A percentile compares a stretch with the other conserved stretches of the same genome.
Conservation (phyloP, 805 yeast species). For the Candida silvatica region DNA sequence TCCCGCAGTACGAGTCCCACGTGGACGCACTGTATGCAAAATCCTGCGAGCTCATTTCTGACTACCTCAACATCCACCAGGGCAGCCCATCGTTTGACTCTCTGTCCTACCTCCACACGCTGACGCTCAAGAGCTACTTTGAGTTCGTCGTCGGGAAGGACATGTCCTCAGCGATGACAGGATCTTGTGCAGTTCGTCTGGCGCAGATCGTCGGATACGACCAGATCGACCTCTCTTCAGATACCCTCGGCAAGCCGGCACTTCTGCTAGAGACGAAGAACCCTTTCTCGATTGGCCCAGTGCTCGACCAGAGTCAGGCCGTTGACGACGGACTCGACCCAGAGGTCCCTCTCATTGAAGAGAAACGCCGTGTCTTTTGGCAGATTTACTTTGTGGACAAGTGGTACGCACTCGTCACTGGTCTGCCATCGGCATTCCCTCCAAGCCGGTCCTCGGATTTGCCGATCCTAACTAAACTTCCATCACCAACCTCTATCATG, state of each 20-base stretch:
- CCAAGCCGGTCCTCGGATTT: constrained; percentile 17
- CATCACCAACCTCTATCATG: constrained; percentile 23
- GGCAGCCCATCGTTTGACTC: not conserved
- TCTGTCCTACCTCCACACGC: not conserved
- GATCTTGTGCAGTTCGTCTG: constrained; percentile 18
- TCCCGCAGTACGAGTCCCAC: constrained; percentile 11
- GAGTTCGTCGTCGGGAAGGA: constrained; percentile 20
- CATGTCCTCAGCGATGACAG: constrained; percentile 19
- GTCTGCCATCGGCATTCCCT: constrained; percentile 22
- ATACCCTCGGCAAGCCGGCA: constrained; percentile 9
- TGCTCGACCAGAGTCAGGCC: no score
- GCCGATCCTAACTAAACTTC: constrained; percentile 23
- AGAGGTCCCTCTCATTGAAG: constrained; percentile 20
- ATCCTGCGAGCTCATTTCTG: no score
- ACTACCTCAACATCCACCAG: no score
- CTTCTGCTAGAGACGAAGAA: no score
- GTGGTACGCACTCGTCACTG: constrained; percentile 24
- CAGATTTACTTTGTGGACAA: constrained; percentile 21
- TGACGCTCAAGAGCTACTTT: constrained; percentile 12
- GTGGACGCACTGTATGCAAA: constrained; percentile 14
- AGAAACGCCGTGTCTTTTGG: constrained; percentile 25
- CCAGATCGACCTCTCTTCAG: constrained; percentile 20
- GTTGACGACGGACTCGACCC: constrained; percentile 17
- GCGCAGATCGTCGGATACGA: constrained; percentile 23
- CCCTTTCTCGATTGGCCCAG: no score